These are phyloP conservation scores for Ogataea sp. DNA, from an alignment of 805 yeast species.

Conservation along the genomic window DNA sequence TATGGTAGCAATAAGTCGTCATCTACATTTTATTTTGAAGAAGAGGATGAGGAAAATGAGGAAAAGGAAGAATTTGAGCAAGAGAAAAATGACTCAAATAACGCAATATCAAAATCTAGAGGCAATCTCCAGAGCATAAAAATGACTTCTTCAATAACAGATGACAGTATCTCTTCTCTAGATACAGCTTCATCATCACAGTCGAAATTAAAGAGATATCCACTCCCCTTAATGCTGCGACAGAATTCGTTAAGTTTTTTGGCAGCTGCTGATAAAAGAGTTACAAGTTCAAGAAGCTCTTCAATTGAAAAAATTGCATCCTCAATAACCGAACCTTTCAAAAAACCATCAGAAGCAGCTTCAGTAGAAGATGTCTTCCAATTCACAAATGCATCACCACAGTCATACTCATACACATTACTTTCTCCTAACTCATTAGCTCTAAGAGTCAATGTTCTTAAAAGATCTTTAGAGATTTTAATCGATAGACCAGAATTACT, in stretches of 20 bases:
- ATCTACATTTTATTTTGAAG: slow-evolving; percentile 2
- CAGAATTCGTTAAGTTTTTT: neutral
- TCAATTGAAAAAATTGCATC: neutral
- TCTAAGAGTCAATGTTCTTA: slow-evolving; percentile 63
- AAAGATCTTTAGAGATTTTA: slow-evolving; percentile 67
- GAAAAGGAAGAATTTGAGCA: neutral
- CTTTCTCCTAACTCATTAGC: slow-evolving; percentile 76
- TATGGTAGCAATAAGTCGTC: too few species aligned
- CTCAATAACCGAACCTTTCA: neutral
- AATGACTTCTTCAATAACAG: neutral
- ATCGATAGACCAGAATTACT: slow-evolving; percentile 51
- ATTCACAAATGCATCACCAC: slow-evolving; percentile 74
- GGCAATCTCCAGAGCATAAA: neutral
- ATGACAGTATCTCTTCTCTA: neutral
- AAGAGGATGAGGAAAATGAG: neutral
- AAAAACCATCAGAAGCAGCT: neutral
- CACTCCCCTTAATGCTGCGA: neutral
- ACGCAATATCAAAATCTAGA: neutral
- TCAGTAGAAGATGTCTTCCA: slow-evolving; percentile 36
- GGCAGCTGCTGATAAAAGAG: neutral
- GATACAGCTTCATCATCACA: neutral
- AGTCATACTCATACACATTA: slow-evolving; percentile 79
- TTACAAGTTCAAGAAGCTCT: neutral
- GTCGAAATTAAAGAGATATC: neutral
- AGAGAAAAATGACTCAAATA: neutral